Base-by-base conservation (phyloP, 768 basidiomycete species). In the Mycena epipterygia region DNA sequence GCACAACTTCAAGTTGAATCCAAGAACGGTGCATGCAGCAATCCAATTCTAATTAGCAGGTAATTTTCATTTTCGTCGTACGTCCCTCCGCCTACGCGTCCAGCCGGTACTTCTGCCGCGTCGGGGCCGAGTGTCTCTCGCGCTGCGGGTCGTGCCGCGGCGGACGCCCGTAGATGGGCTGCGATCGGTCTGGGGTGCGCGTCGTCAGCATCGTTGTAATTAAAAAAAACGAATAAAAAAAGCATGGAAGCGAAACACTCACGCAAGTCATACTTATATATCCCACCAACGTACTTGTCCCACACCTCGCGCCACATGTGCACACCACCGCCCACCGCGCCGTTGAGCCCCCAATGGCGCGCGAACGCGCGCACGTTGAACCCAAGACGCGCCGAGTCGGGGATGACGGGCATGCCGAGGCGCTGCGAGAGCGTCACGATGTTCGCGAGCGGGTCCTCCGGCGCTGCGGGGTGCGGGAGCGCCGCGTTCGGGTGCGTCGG, bases 251-350 rank as follows among this genome's bases (percentile, higher is more conserved):
- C 30, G 52, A 69, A 68, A 74, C 71, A 89, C 94, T 82, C 76
- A 93, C 95, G 85, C 68, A 95, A 81, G 37, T 91, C 81, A 71
- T 90, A 86, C 68, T 76, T 75, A 81, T 95, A 94, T 67, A 96
- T 90, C 74, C 74, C 77, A 12, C 84, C 85, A 17, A 95, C 93
- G 12, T 84, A 81, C 73, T 87, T 81, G 74, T 90, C 85, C 94
- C 95, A 96, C 44, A 90, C 84, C 73, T 89, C 89, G 76, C 95
- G 86, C 89, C 91, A 97, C 91, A 96, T 94, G 79, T 93, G 91
- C 6, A 85, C 90, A 8, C 93, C 95, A 23, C 93, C 93, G 39
- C 93, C 92, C 39, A 79, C 77, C 32, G 81, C 81, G 25, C 80
- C 84, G 75, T 89, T 84, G 58, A 94, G 77, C 42, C 84, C 85